Percentiles rank a stretch among this genome's conserved stretches.
Evolutionary conservation across 768 basidiomycete species (phyloP).

Genomic region (Collybiopsis confluens): DNA sequence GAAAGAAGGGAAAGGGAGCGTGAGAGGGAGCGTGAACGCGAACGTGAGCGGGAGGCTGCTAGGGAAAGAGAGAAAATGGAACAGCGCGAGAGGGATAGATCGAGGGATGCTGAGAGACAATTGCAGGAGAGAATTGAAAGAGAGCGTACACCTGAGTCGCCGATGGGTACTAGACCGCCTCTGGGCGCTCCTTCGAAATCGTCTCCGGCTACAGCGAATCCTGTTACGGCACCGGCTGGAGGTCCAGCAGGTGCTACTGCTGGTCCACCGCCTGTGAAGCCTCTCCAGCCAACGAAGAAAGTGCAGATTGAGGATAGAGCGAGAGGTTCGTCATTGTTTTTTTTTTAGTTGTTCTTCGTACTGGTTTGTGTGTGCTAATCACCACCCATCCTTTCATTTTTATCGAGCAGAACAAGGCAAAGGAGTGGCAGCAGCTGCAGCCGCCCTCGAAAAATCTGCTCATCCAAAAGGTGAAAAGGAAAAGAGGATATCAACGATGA

Average conservation of each 20-base stretch:
- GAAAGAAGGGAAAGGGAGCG: background rate
- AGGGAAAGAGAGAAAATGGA: constrained; percentile 13
- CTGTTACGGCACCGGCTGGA: constrained; percentile 39
- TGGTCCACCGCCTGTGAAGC: constrained; percentile 65
- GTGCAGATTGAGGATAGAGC: constrained; percentile 46
- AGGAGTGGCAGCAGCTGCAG: constrained; percentile 60
- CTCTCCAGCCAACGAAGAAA: constrained; percentile 74
- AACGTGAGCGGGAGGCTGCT: constrained; percentile 20
- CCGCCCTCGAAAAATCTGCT: constrained; percentile 50
- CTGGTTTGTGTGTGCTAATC: background rate
- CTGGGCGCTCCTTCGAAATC: constrained; percentile 35
- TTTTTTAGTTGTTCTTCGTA: background rate
- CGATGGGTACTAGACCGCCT: constrained; percentile 27
- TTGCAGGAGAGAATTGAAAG: background rate
- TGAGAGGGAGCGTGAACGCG: background rate
- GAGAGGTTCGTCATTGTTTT: background rate
- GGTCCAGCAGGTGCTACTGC: constrained; percentile 47
- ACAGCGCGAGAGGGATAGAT: background rate
- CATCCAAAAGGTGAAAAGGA: constrained; percentile 70
- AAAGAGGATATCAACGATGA: constrained; percentile 93
- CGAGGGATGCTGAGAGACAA: background rate
- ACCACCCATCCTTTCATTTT: background rate
- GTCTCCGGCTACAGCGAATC: constrained; percentile 40
- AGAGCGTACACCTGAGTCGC: constrained; percentile 16
- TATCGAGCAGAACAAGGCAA: constrained; percentile 47